Base-by-base conservation (phyloP, 495 filamentous ascomycete genomes). In the Penicillium coprophilum region DNA sequence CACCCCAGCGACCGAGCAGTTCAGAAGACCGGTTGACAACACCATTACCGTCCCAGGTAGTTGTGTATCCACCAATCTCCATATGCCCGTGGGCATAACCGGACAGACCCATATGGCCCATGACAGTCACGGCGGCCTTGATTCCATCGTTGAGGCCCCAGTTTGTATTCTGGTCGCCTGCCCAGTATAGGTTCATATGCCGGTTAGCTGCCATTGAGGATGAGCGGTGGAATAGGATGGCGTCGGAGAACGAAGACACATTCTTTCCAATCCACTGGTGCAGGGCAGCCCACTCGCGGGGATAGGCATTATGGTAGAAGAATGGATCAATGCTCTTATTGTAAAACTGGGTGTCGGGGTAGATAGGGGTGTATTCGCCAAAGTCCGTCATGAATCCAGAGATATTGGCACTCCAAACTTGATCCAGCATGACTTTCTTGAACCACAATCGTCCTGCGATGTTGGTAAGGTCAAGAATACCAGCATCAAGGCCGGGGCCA, bases 111-210 rank as follows among this genome's bases (percentile, higher is more conserved):
- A 67, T 67, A 30, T 67, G 64, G 11, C 64, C 64, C 24, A 64
- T 54, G 38, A 67, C 58, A 0, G 64, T 64, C 15, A 67, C 52
- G n/a, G 61, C 46, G n/a, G 64, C 59, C 51, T 67, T 67, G 32
- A 67, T 64, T 7, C 64, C 61, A 28, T 67, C 64, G 28, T 66
- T 66, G n/a, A 62, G 40, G n/a, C 61, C 61, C 64, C 64, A 67
- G 45, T 59, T 58, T 19, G 61, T 64, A 39, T 64, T 27, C 44
- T 67, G 61, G 32, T 67, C 64, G 28, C 64, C 64, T 19, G 56
- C 61, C 64, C 64, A 67, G 58, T 64, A 67, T 10, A 67, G 46
- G 43, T 67, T 67, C 61, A 64, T 64, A 44, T 61, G 48, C 13
- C 64, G 61, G 46, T 67, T 64, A 8, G 58, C 50, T 0, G 49